Conservation (phyloP, 1,284 basidiomycete species). For the Trichosporon asahii region DNA sequence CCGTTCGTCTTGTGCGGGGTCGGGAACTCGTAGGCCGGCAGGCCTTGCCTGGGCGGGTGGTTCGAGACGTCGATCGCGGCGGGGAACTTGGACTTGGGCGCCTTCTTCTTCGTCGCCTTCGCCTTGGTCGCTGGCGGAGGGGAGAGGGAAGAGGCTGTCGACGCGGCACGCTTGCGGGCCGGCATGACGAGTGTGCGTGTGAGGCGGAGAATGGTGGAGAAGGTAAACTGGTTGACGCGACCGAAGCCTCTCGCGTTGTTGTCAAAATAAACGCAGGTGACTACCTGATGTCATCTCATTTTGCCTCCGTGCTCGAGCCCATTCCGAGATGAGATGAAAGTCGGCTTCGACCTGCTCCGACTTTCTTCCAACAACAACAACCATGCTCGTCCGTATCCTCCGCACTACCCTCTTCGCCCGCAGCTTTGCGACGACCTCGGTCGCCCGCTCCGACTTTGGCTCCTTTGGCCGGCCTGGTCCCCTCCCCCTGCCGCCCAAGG, state of each 20-base stretch:
- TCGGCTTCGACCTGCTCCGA: neutral
- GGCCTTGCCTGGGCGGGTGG: constrained; percentile 42
- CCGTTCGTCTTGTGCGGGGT: constrained; percentile 22
- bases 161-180: constrained; percentile 4
- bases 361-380: neutral
- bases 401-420: neutral
- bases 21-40: constrained; percentile 31
- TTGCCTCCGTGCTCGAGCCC: constrained; percentile 1
- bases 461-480: constrained; percentile 45
- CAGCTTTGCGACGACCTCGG: neutral
- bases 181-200: neutral
- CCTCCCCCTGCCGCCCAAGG: constrained; percentile 45
- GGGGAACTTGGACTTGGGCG: constrained; percentile 33
- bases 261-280: constrained; percentile 3
- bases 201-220: neutral
- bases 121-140: constrained; percentile 4
- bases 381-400: neutral
- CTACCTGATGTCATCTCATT: constrained; percentile 8
- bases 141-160: neutral
- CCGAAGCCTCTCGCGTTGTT: neutral
- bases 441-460: constrained; percentile 4
- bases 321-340: neutral
- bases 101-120: constrained; percentile 21
- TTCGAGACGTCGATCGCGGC: constrained; percentile 40
- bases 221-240: neutral